A percentile compares a stretch with the other conserved stretches of the same genome.
Conservation (phyloP, 257 asterid species). For the Catharanthus roseus region DNA sequence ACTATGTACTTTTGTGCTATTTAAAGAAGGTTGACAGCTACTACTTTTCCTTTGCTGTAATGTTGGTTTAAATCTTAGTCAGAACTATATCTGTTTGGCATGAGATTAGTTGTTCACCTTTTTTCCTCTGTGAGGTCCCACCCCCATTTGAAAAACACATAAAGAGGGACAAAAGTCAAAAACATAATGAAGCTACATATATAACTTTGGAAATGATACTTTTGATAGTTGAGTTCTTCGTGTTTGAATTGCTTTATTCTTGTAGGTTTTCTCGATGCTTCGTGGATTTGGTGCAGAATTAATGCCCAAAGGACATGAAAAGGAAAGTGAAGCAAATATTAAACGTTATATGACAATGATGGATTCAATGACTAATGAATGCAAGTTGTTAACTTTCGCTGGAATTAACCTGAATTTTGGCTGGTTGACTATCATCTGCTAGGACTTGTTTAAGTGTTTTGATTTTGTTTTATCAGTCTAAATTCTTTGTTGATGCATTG, state of each 20-base stretch:
- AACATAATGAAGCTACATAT: not conserved
- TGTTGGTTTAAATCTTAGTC: not conserved
- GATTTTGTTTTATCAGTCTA: not conserved
- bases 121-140: not conserved
- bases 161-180: not conserved
- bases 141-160: not conserved
- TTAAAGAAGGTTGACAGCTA: not conserved
- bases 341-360: constrained; percentile 95
- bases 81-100: not conserved
- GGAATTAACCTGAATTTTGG: constrained; percentile 2
- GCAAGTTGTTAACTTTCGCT: constrained; percentile 24
- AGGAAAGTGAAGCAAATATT: constrained; percentile 84
- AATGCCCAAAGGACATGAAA: constrained; percentile 93
- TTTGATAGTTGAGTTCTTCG: not conserved
- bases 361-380: constrained; percentile 99
- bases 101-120: not conserved
- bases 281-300: constrained; percentile 91
- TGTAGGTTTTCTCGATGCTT: constrained; percentile 90
- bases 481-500: constrained; percentile 8
- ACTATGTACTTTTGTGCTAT: not conserved
- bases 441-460: no score
- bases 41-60: not conserved
- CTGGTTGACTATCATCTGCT: not conserved
- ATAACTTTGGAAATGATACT: not conserved
- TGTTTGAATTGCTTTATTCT: constrained; percentile 1